These are phyloP conservation scores for Drechmeria coniospora DNA, from an alignment of 2,329 filamentous ascomycete genomes.

Conservation along the genomic window DNA sequence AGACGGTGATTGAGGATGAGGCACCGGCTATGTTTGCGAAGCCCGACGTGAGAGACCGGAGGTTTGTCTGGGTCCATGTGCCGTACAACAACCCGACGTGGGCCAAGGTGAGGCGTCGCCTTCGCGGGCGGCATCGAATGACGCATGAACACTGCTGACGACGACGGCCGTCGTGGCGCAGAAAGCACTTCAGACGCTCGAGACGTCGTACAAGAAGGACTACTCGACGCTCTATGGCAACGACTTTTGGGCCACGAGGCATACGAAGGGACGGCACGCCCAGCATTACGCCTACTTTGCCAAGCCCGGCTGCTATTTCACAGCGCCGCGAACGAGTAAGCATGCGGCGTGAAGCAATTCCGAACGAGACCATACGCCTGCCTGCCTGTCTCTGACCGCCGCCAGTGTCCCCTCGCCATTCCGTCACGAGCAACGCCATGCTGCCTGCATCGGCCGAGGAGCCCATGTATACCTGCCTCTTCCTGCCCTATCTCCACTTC, in stretches of 20 bases:
- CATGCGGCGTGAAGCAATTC: no score
- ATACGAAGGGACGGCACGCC: slow-evolving; percentile 30
- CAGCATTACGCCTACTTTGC: slow-evolving; percentile 35
- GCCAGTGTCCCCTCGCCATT: slow-evolving; percentile 22
- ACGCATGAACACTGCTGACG: no score
- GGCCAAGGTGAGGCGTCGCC: slow-evolving; percentile 29
- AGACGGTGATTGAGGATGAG: slow-evolving; percentile 15
- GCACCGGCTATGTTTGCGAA: slow-evolving; percentile 15
- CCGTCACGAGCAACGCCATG: slow-evolving; percentile 13
- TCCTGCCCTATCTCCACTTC: slow-evolving; percentile 47
- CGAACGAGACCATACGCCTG: no score
- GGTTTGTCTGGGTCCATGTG: slow-evolving; percentile 43
- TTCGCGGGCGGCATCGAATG: no score
- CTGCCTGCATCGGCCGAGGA: slow-evolving; percentile 13
- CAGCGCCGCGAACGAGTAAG: slow-evolving; percentile 21
- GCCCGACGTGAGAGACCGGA: slow-evolving; percentile 21
- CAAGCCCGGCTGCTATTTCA: slow-evolving; percentile 31
- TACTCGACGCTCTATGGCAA: slow-evolving; percentile 25
- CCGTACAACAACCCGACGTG: slow-evolving; percentile 42
- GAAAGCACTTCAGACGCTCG: slow-evolving; percentile 29
- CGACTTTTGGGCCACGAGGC: slow-evolving; percentile 32
- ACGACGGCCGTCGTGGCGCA: slow-evolving; percentile 4
- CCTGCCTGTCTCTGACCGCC: no score
- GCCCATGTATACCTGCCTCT: slow-evolving; percentile 30
- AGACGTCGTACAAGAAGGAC: slow-evolving; percentile 20